These are phyloP conservation scores for Tephrocybe sp. DNA, from an alignment of 768 basidiomycete species.

Conservation along the genomic window DNA sequence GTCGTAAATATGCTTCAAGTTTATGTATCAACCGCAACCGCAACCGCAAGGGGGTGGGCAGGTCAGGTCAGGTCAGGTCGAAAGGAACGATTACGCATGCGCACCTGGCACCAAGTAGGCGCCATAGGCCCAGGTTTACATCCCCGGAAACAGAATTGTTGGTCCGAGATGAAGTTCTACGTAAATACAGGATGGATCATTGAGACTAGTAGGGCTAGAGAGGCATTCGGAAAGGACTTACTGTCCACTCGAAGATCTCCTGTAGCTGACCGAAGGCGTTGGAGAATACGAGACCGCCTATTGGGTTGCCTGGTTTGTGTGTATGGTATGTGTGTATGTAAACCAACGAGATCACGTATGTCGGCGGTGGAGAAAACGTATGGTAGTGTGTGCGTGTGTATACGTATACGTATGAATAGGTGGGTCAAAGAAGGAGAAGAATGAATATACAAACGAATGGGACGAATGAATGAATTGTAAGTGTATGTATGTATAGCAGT, in stretches of 20 bases:
- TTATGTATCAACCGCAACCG: neutral
- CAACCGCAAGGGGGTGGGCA: neutral
- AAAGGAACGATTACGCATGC: neutral
- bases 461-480: too few relatives aligned
- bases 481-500: too few relatives aligned
- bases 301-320: constrained; percentile 44
- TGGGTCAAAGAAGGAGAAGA: too few relatives aligned
- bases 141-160: constrained; percentile 70
- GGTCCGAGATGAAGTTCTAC: constrained; percentile 59
- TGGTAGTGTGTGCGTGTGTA: too few relatives aligned
- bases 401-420: too few relatives aligned
- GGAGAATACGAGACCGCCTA: constrained; percentile 73
- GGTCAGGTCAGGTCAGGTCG: neutral
- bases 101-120: constrained; percentile 43
- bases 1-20: constrained; percentile 52
- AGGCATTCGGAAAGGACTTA: constrained; percentile 22
- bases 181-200: neutral
- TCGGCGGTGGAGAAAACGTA: too few relatives aligned
- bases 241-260: constrained; percentile 75
- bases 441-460: too few relatives aligned
- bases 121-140: constrained; percentile 54
- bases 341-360: too few relatives aligned
- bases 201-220: neutral
- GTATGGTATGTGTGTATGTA: neutral
- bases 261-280: constrained; percentile 56